A percentile compares a stretch with the other conserved stretches of the same genome.
Conservation (phyloP, 345 rosid genomes). For the Eucalyptus marginata region DNA sequence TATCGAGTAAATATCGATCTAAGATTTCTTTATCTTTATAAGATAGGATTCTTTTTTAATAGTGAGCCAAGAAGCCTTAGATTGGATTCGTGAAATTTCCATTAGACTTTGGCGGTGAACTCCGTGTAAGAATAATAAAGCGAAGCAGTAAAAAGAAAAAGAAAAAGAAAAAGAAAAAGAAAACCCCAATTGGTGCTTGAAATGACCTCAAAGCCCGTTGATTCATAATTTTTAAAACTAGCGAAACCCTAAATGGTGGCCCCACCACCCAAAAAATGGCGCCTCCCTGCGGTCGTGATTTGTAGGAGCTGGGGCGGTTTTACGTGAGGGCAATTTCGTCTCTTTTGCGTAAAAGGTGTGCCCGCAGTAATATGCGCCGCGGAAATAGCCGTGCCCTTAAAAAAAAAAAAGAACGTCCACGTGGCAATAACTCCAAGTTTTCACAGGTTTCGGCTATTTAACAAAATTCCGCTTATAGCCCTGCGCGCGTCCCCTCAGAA, state of each 20-base stretch:
- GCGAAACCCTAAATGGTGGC: neutral
- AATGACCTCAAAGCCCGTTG: rapidly evolving
- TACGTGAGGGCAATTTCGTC: neutral
- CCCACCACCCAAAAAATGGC: neutral
- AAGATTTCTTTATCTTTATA: no score
- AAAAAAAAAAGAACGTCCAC: neutral
- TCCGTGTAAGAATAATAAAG: no score
- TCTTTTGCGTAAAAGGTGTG: neutral
- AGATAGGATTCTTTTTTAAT: no score
- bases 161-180: no score
- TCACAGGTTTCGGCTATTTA: neutral
- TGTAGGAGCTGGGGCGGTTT: neutral
- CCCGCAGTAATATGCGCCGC: neutral
- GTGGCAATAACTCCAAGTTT: neutral
- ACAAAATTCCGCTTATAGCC: neutral
- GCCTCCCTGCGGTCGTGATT: neutral
- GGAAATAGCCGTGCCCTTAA: neutral
- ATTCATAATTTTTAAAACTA: no score
- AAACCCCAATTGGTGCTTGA: neutral
- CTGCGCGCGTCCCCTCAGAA: neutral
- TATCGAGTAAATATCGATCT: no score
- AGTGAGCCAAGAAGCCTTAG: no score
- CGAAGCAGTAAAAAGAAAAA: no score
- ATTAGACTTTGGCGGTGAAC: no score
- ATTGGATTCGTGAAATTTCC: no score